Evolutionary conservation across 1,284 basidiomycete species (phyloP).

Genomic region (Baeospora myosura): DNA sequence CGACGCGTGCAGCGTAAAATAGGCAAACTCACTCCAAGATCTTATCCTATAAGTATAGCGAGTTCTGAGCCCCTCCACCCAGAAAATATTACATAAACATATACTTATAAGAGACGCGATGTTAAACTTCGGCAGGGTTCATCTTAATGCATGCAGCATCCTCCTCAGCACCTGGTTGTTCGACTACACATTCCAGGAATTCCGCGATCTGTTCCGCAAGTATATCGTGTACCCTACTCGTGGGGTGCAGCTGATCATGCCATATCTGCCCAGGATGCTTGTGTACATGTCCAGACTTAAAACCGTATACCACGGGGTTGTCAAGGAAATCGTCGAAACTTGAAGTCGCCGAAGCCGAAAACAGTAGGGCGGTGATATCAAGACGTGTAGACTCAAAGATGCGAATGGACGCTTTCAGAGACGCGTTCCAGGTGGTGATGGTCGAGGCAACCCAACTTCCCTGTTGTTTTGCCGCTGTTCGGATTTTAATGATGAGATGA

Average conservation of each 20-base stretch:
- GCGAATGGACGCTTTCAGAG: conserved; percentile 23
- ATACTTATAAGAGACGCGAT: too few species aligned
- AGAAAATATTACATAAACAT: too few species aligned
- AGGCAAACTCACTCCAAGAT: too few species aligned
- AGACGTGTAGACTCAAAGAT: conserved; percentile 32
- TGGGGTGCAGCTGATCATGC: conserved; percentile 45
- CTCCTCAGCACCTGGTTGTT: conserved; percentile 1
- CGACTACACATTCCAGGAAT: conserved; percentile 24
- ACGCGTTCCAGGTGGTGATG: conserved; percentile 38
- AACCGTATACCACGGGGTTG: conserved; percentile 34
- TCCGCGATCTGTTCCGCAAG: conserved; percentile 32
- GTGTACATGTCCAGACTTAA: conserved; percentile 25
- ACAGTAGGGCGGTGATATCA: conserved; percentile 40
- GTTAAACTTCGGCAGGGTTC: too few species aligned
- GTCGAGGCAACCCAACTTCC: conserved; percentile 8
- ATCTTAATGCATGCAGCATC: too few species aligned
- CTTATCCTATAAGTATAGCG: too few species aligned
- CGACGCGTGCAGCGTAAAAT: too few species aligned
- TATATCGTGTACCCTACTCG: conserved; percentile 35
- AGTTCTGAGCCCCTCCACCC: too few species aligned
- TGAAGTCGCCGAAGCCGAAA: conserved; percentile 44
- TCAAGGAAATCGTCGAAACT: conserved; percentile 42
- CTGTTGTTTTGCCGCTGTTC: conserved; percentile 8
- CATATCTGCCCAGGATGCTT: conserved; percentile 36
- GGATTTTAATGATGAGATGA: conserved; percentile 4